Conservation (phyloP, 306 rosid species). For the Biancaea sappan region DNA sequence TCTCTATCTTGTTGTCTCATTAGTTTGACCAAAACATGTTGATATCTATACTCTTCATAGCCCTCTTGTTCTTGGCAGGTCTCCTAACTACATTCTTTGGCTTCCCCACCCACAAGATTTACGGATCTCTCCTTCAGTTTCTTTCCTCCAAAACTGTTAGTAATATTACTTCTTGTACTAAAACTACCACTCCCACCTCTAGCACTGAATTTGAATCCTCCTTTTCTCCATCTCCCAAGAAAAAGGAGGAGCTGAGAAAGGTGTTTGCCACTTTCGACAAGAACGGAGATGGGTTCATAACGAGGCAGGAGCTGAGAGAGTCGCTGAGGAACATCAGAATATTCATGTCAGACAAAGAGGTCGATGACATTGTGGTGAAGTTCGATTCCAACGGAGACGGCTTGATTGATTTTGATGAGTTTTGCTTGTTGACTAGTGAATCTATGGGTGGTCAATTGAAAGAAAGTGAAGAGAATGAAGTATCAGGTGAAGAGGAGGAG, state of each 20-base stretch:
- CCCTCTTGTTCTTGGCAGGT: slow-evolving; percentile 67
- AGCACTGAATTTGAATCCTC: too few relatives aligned
- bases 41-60: slow-evolving; percentile 45
- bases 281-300: slow-evolving; percentile 75
- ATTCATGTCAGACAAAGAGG: slow-evolving; percentile 55
- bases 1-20: slow-evolving; percentile 28
- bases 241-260: slow-evolving; percentile 44
- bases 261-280: slow-evolving; percentile 77
- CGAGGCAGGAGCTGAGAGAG: slow-evolving; percentile 67
- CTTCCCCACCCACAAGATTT: slow-evolving; percentile 53
- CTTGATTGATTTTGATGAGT: slow-evolving; percentile 79
- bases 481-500: slow-evolving; percentile 13
- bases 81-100: slow-evolving; percentile 49
- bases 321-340: slow-evolving; percentile 68
- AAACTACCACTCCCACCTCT: too few relatives aligned
- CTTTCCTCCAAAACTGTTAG: slow-evolving; percentile 16
- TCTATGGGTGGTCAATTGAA: slow-evolving; percentile 34
- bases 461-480: not conserved
- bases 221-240: not conserved
- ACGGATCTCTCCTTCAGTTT: slow-evolving; percentile 40
- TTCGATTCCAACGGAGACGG: slow-evolving; percentile 83
- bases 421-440: slow-evolving; percentile 52
- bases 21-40: slow-evolving; percentile 47
- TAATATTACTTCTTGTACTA: not conserved
- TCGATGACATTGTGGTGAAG: slow-evolving; percentile 60